Evolutionary conservation across 495 filamentous ascomycete genomes (phyloP), one percentile per base, ranked within the genome.

Genomic region (Tuber magnatum): DNA sequence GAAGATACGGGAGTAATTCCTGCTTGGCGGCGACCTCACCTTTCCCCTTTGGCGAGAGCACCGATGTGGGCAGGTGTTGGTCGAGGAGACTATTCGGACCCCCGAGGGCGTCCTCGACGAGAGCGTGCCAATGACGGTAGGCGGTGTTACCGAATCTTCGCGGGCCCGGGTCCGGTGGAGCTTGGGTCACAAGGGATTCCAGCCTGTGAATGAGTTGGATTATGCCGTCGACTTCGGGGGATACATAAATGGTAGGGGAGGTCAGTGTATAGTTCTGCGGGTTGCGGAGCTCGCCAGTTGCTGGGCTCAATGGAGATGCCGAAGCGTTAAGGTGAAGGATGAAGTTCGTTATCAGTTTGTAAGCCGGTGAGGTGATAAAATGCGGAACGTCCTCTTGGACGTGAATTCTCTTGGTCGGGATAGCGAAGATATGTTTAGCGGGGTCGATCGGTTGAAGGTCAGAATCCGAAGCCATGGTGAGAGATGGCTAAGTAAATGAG

Each of bases 131-230:
- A 78, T 85, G 91, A 35, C 94, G 87, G 83, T 97, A 98, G 77
- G 90, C 92, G 65, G 92, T 84, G 83, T 99, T 98, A 8, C 96
- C 95, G 82, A 97, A 99, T 72, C 95, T 86, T 43, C 95, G 86
- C 18, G 94, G 93, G 38, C 94, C 94, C 22, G 87, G 87, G 80
- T 97, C 92, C 10, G 93, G 94, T 14, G 94, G 95, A 8, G 88
- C 90, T 82, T 94, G 90, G 6, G 91, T 88, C 68, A 97, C 89
- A 40, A 94, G 88, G 6, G 84, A 85, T 77, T 89, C 88, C 6
- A 98, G 84, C 48, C 86, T 86, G 39, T 84, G 83, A n/a, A 97
- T 86, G 3, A 90, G 87, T 35, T 88, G 84, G 38, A 90, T 90
- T 80, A 86, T 71, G 38, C 71, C 72, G 40, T 77, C 76, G 32